Evolutionary conservation across 2,329 filamentous ascomycete genomes (phyloP), one percentile per base, ranked within the genome.

Genomic region (Lasiodiplodia hormozganensis): DNA sequence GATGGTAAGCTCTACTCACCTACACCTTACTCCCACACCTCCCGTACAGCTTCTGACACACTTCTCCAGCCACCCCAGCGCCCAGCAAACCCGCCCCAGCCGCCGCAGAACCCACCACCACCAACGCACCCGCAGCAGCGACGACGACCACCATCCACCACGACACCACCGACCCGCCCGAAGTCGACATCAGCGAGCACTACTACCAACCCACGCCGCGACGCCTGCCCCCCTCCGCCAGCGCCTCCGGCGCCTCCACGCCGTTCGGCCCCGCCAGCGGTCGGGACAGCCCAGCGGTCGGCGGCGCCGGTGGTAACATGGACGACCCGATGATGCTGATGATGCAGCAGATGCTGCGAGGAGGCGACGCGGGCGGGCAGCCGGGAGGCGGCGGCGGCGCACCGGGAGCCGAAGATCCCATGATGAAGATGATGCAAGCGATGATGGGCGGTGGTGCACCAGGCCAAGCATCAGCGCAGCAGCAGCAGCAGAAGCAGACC

Each of bases 111-210:
- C 52, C 51, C 18, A 21, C 53, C 71, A 70, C 74, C 75, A 71
- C 76, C 71, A n/a, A 70, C 68, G 36, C 54, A 40, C 23, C 68
- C 38, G n/a, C 57, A 75, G 74, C 72, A 14, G 52, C 72, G 69
- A 69, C 54, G 18, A 54, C 72, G 69, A 69, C 54, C 71, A 43
- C 31, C 8, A 43, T 8, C 8, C 31, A 34, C 31, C 43, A 71
- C 74, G 34, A 66, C 79, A 31, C 69, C n/a, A 76, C 77, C 68
- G 88, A 85, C 68, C 92, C 92, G 6, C 91, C 89, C 5, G 92
- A 94, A 78, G 86, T 93, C 71, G 92, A 94, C 77, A 93, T 95
- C 72, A 92, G 90, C n/a, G 81, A 90, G 71, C 90, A 92, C 80
- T 90, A 86, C 79, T 92, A 91, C 79, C 80, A 85, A 40, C 89